Evolutionary conservation across 768 basidiomycete genomes (phyloP).

Genomic region (Rhodotorula diobovata): DNA sequence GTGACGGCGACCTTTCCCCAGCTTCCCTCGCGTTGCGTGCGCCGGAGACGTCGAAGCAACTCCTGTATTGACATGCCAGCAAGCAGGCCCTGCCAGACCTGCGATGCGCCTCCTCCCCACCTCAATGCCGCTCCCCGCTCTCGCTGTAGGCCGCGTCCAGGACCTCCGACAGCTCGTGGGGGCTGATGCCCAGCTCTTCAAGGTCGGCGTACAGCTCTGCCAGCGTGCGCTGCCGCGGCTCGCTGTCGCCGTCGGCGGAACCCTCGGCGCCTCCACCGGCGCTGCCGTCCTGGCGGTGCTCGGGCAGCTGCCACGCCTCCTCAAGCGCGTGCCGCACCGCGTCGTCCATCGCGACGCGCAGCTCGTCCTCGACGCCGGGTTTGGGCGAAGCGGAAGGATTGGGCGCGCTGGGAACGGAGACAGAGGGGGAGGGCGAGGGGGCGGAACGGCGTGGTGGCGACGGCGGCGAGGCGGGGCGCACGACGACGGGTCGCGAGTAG

Average conservation of each 20-base stretch:
- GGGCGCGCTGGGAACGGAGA: background rate
- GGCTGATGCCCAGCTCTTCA: constrained; percentile 19
- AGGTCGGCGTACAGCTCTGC: constrained; percentile 32
- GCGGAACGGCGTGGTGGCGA: background rate
- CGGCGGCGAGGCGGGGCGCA: background rate
- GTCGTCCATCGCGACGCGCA: constrained; percentile 9
- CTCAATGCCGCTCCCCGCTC: background rate
- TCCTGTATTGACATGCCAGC: too few species aligned
- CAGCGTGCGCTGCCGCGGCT: constrained; percentile 3
- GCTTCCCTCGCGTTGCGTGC: too few species aligned
- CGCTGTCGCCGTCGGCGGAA: background rate
- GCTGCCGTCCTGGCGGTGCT: background rate
- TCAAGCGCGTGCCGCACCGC: constrained; percentile 27
- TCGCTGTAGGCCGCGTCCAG: constrained; percentile 5
- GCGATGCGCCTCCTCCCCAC: too few species aligned
- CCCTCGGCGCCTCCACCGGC: background rate
- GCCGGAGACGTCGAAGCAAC: too few species aligned
- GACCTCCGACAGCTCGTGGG: constrained; percentile 23
- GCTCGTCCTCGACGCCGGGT: background rate
- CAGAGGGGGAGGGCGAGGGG: background rate
- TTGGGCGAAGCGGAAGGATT: background rate
- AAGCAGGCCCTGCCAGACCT: too few species aligned
- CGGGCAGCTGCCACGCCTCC: constrained; percentile 24
- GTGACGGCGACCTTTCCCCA: background rate
- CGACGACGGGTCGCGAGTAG: background rate